A percentile compares a stretch with the other conserved stretches of the same genome.
These are phyloP conservation scores for Graphiopsis chlorocephala DNA, from an alignment of 2,329 filamentous ascomycete species.

Conservation along the genomic window DNA sequence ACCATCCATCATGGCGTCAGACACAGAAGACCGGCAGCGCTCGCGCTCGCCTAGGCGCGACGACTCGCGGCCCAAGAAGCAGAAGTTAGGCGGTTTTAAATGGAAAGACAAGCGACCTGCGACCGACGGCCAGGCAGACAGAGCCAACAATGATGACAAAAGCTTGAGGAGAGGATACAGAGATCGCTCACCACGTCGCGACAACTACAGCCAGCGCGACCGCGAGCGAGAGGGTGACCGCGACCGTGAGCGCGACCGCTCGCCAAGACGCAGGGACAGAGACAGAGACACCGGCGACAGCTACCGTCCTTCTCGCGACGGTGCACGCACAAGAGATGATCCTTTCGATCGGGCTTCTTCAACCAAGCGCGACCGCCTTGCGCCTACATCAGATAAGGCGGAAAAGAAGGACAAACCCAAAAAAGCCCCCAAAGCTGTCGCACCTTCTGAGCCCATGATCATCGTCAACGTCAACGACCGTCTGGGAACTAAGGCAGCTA, in stretches of 20 bases:
- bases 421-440: constrained; percentile 21
- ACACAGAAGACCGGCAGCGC: constrained; percentile 19
- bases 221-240: constrained; percentile 17
- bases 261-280: constrained; percentile 25
- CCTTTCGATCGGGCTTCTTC: constrained; percentile 12
- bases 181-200: constrained; percentile 33
- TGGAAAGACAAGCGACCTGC: constrained; percentile 36
- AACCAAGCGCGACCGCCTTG: constrained; percentile 10
- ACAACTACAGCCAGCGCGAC: constrained; percentile 22
- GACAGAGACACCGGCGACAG: constrained; percentile 36
- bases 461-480: constrained; percentile 91
- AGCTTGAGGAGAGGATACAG: constrained; percentile 35
- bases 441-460: constrained; percentile 74
- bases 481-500: constrained; percentile 91
- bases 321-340: background rate
- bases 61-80: constrained; percentile 28
- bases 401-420: constrained; percentile 30
- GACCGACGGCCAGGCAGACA: constrained; percentile 23
- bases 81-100: constrained; percentile 35
- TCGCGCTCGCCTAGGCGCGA: constrained; percentile 33
- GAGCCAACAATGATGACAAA: constrained; percentile 19
- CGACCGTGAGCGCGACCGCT: constrained; percentile 16
- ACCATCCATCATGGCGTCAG: constrained; percentile 10
- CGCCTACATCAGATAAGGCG: constrained; percentile 19
- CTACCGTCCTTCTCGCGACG: constrained; percentile 31